Base-by-base conservation (phyloP, 2,329 filamentous ascomycete species). In the Epichloe baconii region DNA sequence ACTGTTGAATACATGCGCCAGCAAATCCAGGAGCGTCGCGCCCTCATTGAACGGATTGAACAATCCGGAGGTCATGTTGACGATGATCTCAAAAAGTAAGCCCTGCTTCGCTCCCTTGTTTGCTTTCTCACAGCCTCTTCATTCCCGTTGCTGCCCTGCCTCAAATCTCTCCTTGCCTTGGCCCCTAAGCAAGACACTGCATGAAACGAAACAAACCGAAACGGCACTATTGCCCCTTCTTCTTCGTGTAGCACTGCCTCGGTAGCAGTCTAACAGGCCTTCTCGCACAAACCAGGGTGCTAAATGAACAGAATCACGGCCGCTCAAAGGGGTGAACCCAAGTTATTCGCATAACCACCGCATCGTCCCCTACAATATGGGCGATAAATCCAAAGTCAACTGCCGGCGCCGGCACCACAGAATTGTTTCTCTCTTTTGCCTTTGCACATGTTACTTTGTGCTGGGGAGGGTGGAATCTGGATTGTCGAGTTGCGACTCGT, bases 1-100 rank as follows among this genome's bases (percentile, higher is more conserved):
- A 85, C 83, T 0, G 78, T 85, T 34, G 80, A 83, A 14, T 84
- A 75, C 55, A 82, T 86, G 61, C 73, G 73, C 42, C 68, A 80
- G 54, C 73, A 83, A 62, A 66, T 87, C 8, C 69, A 73, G 46
- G 76, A 79, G 62, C 73, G 83, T 17, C 72, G 77, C 50, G 67
- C 71, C 23, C 66, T 87, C 52, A 71, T 86, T 49, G 68, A 73
- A 26, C 70, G 75, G 54, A 74, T 85, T 41, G 79, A 85, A 59
- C 72, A 71, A 46, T 70, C 72, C 14, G 80, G 82, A 14, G 79
- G 79, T 1, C 68, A 70, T 3, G 77, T 86, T 2, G 69, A 73
- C 31, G 67, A 75, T 49, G 65, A 71, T 51, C 52, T 69, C 43
- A 74, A 68, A 61, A 68, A 64, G 72, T 72, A 59, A 60, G 67